phyloP scores from a whole-genome alignment of 345 rosid genomes.

The Hibiscus tridactylites region DNA sequence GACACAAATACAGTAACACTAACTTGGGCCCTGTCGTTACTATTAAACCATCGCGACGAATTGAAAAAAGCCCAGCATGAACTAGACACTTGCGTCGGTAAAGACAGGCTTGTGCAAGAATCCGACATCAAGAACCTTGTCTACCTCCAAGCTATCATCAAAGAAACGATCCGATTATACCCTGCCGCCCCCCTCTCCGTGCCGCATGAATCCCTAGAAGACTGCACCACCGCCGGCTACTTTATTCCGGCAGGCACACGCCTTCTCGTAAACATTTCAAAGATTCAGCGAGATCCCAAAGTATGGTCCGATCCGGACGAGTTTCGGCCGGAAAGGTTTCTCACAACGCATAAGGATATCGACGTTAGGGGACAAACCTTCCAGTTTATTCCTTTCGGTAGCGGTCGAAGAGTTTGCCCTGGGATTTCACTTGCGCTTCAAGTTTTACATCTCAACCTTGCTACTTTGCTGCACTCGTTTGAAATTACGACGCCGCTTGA shows the following conservation, averaged over 20 bases:
- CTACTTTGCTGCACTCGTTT: too few species aligned
- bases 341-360: conserved; percentile 14
- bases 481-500: too few species aligned
- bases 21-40: conserved; percentile 22
- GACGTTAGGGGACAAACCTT: conserved; percentile 16
- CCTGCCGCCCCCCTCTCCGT: conserved; percentile 25
- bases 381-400: conserved; percentile 34
- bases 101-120: conserved; percentile 16
- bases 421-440: conserved; percentile 21
- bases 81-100: conserved; percentile 16
- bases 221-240: conserved; percentile 19
- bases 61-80: conserved; percentile 14
- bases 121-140: conserved; percentile 19
- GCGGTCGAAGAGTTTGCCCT: conserved; percentile 35
- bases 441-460: neutral
- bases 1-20: conserved; percentile 16
- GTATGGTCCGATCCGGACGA: conserved; percentile 25
- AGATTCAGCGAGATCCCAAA: conserved; percentile 25
- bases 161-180: conserved; percentile 30
- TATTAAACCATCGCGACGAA: conserved; percentile 12
- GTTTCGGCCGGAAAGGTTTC: conserved; percentile 34
- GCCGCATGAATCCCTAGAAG: conserved; percentile 20
- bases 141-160: conserved; percentile 31
- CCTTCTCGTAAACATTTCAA: conserved; percentile 2
- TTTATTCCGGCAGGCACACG: conserved; percentile 24